Percentiles rank a stretch among this genome's conserved stretches.
Conservation (phyloP, 2,329 filamentous ascomycete species). For the Colletotrichum sp. region DNA sequence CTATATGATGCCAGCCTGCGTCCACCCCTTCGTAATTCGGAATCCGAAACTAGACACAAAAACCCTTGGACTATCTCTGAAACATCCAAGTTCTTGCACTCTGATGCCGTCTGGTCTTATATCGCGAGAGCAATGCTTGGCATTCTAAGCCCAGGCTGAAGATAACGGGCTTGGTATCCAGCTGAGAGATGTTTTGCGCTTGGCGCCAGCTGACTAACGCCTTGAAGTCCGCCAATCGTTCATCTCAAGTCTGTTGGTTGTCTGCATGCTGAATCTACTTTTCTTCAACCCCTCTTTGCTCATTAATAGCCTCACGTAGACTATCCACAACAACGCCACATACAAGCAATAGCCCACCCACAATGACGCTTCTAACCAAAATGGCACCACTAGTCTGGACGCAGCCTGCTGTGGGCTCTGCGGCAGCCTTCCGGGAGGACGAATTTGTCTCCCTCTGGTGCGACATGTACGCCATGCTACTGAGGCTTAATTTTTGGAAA, state of each 20-base stretch:
- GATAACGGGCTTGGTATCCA: background rate
- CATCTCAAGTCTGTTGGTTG: background rate
- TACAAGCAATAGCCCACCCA: background rate
- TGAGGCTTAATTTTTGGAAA: background rate
- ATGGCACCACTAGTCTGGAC: background rate
- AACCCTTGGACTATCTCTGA: background rate
- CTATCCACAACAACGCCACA: background rate
- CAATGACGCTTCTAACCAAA: background rate
- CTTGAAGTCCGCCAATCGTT: background rate
- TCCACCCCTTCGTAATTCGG: background rate
- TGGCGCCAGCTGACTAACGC: background rate
- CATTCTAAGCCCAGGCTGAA: background rate
- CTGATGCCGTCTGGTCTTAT: background rate
- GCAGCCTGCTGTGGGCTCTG: background rate
- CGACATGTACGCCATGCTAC: background rate
- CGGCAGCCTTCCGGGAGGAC: background rate
- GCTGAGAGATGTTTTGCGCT: background rate
- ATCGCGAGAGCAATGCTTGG: background rate
- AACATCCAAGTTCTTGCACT: background rate
- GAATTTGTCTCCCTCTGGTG: conserved; percentile 8
- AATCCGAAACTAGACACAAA: background rate
- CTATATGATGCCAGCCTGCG: too few species aligned
- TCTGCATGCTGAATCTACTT: background rate
- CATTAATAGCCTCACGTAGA: background rate
- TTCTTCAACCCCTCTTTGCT: background rate